Percentiles rank a stretch among this genome's conserved stretches.
phyloP scores from a whole-genome alignment of 805 yeast species.

The Candida coquimbonensis region DNA sequence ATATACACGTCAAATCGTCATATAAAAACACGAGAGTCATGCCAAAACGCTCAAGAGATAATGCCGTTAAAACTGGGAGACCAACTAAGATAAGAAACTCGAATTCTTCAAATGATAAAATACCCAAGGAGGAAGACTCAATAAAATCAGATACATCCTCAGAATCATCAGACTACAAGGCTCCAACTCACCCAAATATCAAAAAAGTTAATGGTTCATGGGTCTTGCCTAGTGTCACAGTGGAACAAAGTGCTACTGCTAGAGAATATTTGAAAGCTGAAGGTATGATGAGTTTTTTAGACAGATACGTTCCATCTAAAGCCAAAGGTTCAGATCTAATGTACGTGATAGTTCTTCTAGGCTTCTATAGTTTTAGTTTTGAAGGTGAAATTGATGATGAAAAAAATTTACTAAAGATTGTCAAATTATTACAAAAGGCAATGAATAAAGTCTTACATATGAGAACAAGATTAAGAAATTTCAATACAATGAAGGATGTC shows the following conservation, averaged over 20 bases:
- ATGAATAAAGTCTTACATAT: conserved; percentile 54
- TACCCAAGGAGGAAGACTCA: too few relatives aligned
- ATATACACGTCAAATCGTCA: too few relatives aligned
- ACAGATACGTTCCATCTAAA: conserved; percentile 51
- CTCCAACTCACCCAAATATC: conserved; percentile 3
- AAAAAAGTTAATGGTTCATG: conserved; percentile 27
- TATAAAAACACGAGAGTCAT: too few relatives aligned
- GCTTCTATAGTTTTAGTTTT: conserved; percentile 35
- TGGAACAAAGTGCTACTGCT: conserved; percentile 38
- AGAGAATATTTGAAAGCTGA: conserved; percentile 47
- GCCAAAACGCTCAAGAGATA: too few relatives aligned
- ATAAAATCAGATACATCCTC: too few relatives aligned
- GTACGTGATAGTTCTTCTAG: conserved; percentile 52
- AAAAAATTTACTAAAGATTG: conserved; percentile 37
- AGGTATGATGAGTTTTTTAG: conserved; percentile 57
- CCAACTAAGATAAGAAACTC: too few relatives aligned
- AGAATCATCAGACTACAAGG: not conserved
- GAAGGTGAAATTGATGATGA: conserved; percentile 35
- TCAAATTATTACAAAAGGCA: conserved; percentile 52
- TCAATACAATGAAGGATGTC: conserved; percentile 54
- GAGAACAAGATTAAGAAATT: conserved; percentile 46
- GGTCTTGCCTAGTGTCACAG: conserved; percentile 31
- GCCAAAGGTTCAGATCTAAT: conserved; percentile 54
- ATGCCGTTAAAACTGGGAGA: too few relatives aligned
- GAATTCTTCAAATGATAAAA: too few relatives aligned